These are phyloP conservation scores for Hypsizygus ulmarius DNA, from an alignment of 1,284 basidiomycete species.

Conservation along the genomic window DNA sequence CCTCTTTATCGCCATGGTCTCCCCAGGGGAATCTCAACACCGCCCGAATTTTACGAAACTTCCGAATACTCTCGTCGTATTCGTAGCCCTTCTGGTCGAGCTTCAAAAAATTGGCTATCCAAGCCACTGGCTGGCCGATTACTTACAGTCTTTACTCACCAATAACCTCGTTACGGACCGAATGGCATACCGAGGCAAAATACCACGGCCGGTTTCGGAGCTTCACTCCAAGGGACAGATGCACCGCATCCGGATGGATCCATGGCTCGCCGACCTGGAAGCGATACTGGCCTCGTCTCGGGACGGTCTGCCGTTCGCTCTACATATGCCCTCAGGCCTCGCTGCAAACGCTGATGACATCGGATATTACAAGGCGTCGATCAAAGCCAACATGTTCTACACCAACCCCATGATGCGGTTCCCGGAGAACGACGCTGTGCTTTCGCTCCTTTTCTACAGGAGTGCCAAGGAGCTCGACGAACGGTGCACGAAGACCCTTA, in stretches of 20 bases:
- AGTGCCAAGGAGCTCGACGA: constrained; percentile 6
- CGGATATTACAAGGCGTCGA: constrained; percentile 27
- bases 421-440: constrained; percentile 12
- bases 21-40: constrained; percentile 27
- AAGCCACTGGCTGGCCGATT: constrained; percentile 36
- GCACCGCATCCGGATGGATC: constrained; percentile 29
- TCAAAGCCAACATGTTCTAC: constrained; percentile 12
- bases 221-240: constrained; percentile 16
- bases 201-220: constrained; percentile 32
- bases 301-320: constrained; percentile 30
- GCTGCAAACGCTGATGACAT: constrained; percentile 26
- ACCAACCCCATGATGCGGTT: constrained; percentile 4
- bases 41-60: constrained; percentile 31
- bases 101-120: constrained; percentile 35
- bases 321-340: constrained; percentile 25
- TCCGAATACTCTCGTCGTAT: constrained; percentile 37
- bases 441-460: constrained; percentile 13
- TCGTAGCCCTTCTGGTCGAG: constrained; percentile 35
- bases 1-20: constrained; percentile 34
- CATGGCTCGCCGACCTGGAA: constrained; percentile 35
- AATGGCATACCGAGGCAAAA: constrained; percentile 22
- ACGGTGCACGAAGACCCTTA: neutral
- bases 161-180: constrained; percentile 28
- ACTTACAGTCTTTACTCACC: constrained; percentile 28
- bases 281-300: constrained; percentile 27